These are phyloP conservation scores for Podospora fimiseda DNA, from an alignment of 495 filamentous ascomycete species.

Conservation along the genomic window DNA sequence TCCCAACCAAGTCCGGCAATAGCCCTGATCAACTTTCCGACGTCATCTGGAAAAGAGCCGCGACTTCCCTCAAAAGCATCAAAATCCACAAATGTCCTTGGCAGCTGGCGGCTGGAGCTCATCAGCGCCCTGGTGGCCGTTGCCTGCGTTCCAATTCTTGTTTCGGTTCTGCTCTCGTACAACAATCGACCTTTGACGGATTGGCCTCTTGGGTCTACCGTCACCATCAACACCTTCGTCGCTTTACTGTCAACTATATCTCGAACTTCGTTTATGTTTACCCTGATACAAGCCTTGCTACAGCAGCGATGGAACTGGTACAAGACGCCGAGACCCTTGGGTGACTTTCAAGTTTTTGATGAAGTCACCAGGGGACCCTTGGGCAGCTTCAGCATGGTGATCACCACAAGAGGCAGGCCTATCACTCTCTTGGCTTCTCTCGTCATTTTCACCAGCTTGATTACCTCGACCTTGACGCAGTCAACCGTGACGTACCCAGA, in stretches of 20 bases:
- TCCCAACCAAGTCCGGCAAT: no score
- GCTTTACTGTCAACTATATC: not conserved
- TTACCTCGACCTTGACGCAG: not conserved
- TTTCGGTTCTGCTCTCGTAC: not conserved
- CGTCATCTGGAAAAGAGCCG: no score
- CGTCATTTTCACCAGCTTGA: not conserved
- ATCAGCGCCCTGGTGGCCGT: not conserved
- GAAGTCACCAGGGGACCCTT: not conserved
- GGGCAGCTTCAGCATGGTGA: not conserved
- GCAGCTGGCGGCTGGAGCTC: not conserved
- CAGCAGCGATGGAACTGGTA: conserved; percentile 1
- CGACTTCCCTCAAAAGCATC: no score
- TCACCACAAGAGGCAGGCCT: not conserved
- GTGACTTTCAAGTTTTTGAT: not conserved
- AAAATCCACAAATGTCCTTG: no score
- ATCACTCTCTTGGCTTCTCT: not conserved
- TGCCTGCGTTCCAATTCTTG: not conserved
- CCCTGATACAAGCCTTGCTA: not conserved
- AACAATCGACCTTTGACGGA: not conserved
- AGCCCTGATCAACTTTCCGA: no score
- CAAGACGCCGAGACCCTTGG: not conserved
- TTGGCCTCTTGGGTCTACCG: not conserved
- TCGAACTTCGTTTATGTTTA: not conserved
- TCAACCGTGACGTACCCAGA: not conserved
- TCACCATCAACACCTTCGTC: not conserved